Conservation (phyloP, 2,329 filamentous ascomycete genomes). For the Fusarium bactridioides region DNA sequence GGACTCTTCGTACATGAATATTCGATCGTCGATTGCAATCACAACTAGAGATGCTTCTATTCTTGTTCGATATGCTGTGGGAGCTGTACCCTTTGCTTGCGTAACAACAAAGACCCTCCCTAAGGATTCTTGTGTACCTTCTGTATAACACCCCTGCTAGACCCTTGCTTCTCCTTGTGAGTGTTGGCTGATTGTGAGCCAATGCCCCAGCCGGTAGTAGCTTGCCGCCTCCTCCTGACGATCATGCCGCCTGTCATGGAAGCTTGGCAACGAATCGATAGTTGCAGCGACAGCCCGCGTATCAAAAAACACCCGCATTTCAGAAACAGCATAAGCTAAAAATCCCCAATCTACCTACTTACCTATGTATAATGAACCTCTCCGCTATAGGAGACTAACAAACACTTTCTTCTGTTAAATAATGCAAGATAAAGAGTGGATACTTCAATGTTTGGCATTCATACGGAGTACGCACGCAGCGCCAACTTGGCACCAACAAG, state of each 20-base stretch:
- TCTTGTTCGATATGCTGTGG: background rate
- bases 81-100: background rate
- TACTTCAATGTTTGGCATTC: background rate
- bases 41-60: background rate
- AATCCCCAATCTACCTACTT: background rate
- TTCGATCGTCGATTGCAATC: constrained; percentile 3
- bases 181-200: constrained; percentile 13
- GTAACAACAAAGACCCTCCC: background rate
- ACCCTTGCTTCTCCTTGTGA: background rate
- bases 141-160: constrained; percentile 7
- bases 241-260: constrained; percentile 26
- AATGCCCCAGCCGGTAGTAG: constrained; percentile 31
- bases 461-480: background rate
- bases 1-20: background rate
- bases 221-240: constrained; percentile 38
- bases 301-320: constrained; percentile 19
- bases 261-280: constrained; percentile 29
- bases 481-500: background rate
- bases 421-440: background rate
- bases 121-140: background rate
- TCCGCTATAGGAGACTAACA: constrained; percentile 31
- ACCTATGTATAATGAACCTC: background rate
- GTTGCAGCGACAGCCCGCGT: constrained; percentile 10
- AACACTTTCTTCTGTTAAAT: background rate
- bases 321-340: background rate